Percentiles rank a stretch among this genome's conserved stretches.
Evolutionary conservation across 495 filamentous ascomycete genomes (phyloP).

Genomic region (Friedmanniomyces simplex): DNA sequence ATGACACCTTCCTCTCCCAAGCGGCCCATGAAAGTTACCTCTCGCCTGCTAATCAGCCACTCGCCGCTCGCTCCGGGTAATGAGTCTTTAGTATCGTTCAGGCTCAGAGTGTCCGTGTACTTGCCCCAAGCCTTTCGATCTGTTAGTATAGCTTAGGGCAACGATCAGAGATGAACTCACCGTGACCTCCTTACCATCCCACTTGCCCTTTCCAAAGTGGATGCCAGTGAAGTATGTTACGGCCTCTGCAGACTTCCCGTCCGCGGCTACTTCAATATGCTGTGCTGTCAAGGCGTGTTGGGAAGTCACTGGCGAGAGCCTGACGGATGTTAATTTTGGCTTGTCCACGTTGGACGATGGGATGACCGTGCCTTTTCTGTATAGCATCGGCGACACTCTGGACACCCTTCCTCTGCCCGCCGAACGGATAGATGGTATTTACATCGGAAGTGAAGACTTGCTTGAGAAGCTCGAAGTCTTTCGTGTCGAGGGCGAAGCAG

Average conservation of each 20-base stretch:
- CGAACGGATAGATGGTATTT: conserved; percentile 25
- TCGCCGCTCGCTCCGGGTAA: conserved; percentile 23
- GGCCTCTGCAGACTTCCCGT: conserved; percentile 18
- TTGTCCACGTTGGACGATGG: neutral
- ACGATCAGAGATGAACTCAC: neutral
- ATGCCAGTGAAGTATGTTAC: conserved; percentile 26
- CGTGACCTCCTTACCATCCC: conserved; percentile 14
- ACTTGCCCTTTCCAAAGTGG: conserved; percentile 27
- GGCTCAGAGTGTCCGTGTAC: conserved; percentile 22
- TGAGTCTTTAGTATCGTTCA: conserved; percentile 9
- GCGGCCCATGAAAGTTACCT: conserved; percentile 19
- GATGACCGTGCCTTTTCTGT: conserved; percentile 11
- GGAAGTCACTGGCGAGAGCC: conserved; percentile 21
- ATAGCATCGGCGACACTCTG: conserved; percentile 19
- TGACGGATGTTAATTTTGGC: conserved; percentile 1
- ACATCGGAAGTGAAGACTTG: conserved; percentile 27
- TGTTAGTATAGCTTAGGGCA: neutral
- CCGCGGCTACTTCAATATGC: conserved; percentile 16
- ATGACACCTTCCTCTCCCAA: conserved; percentile 28
- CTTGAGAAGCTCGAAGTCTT: conserved; percentile 21
- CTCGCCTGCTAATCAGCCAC: conserved; percentile 23
- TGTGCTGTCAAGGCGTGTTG: conserved; percentile 29
- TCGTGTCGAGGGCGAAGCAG: conserved; percentile 28
- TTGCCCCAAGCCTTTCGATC: conserved; percentile 19
- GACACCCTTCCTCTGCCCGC: conserved; percentile 20